Base-by-base conservation (phyloP, 257 asterid species). In the Striga asiatica region DNA sequence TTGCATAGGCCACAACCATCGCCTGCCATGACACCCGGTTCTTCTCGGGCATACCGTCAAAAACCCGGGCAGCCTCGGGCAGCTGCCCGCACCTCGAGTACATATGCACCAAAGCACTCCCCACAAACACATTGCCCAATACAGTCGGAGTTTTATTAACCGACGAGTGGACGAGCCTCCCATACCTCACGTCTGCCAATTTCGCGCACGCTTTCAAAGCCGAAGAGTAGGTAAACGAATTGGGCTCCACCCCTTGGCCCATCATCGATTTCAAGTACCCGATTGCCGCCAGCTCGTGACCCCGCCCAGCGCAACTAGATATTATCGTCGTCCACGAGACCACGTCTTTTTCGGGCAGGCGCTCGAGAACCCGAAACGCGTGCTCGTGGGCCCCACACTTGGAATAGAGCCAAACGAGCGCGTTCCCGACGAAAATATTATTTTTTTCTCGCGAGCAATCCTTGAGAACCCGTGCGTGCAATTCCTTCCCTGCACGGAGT, bases 261-360 rank as follows among this genome's bases (percentile, higher is more conserved):
- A 89, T 43, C 97, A 89, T 89, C 47, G 81, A 80, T 56, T 79
- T 83, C 58, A 89, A 56, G 83, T 81, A 83, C 69, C 75, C 94
- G 11, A 89, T 92, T 39, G 95, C 94, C 69, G 85, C 94, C 4
- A 72, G 51, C 73, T 89, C 94, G 18, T 85, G 95, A 28, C 94
- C 95, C 9, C 77, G 65, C 60, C 56, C 72, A 21, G 94, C 81
- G 58, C 94, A 89, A 13, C 89, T 83, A 48, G 97, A 89, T 58
- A 85, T 85, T 89, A 89, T 81, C 2, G 95, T 77, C 27, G 97
- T 89, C 97, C 97, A 89, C 2, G 95, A 89, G 69, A 85, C 94
- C 2, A 89, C 97, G 47, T 85, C 94, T 71, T 82, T 81, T 55
- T 75, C 71, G 0, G 93, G 89, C 66, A 89, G 66, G 65, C 59